Evolutionary conservation across 2,329 filamentous ascomycete species (phyloP).

Genomic region (Dothideomycetidae sp.): DNA sequence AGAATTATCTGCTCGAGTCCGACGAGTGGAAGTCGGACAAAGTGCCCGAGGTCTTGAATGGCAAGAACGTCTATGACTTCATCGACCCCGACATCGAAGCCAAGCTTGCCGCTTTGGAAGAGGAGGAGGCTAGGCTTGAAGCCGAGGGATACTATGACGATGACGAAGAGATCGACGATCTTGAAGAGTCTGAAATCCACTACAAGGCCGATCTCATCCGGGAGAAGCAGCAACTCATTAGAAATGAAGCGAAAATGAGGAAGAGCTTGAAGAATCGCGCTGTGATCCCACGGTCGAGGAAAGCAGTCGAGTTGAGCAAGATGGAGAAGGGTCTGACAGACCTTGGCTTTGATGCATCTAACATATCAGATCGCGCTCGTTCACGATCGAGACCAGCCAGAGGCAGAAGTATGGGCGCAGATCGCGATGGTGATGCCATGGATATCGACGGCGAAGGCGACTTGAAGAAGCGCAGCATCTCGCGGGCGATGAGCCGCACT

Average conservation of each 20-base stretch:
- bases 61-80: slow-evolving; percentile 95
- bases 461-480: slow-evolving; percentile 20
- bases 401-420: slow-evolving; percentile 50
- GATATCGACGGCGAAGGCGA: slow-evolving; percentile 38
- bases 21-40: slow-evolving; percentile 93
- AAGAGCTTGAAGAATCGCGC: slow-evolving; percentile 96
- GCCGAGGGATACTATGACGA: slow-evolving; percentile 87
- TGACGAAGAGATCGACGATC: slow-evolving; percentile 64
- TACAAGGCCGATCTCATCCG: slow-evolving; percentile 91
- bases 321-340: slow-evolving; percentile 76
- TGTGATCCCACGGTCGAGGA: slow-evolving; percentile 70
- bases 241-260: slow-evolving; percentile 88
- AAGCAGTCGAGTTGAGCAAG: slow-evolving; percentile 69
- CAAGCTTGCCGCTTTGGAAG: slow-evolving; percentile 82
- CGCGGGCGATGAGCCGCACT: slow-evolving; percentile 56
- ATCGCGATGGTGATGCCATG: slow-evolving; percentile 57
- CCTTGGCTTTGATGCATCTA: slow-evolving; percentile 70
- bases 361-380: slow-evolving; percentile 59
- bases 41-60: slow-evolving; percentile 85
- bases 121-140: slow-evolving; percentile 87
- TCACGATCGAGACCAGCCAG: slow-evolving; percentile 47
- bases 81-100: slow-evolving; percentile 92
- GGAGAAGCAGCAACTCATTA: slow-evolving; percentile 82
- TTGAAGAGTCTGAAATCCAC: slow-evolving; percentile 71
- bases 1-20: slow-evolving; percentile 76